Evolutionary conservation across 2,329 filamentous ascomycete species (phyloP), one percentile per base, ranked within the genome.

Genomic region (Phaeosphaeriaceae sp.): DNA sequence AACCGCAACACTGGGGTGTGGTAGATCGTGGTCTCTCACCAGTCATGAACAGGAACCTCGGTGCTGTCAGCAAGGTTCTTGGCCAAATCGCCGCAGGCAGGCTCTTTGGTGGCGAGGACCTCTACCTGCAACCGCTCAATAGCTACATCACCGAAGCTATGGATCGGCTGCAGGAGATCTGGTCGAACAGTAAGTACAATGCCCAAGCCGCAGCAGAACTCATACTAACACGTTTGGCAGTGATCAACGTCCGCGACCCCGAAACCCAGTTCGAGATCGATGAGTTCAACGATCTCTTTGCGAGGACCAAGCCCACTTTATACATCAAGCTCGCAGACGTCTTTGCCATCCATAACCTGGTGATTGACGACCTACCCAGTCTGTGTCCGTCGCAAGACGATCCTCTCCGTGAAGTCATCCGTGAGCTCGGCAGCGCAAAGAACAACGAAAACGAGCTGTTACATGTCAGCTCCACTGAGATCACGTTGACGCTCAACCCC

Each of bases 281-380:
- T 74, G 95, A 98, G 76, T 99, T 95, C 86, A 98, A 97, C 75
- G 95, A 99, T 73, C 85, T 99, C 7, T 98, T 98, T 74, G 91
- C 94, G 56, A 93, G 96, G 76, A 95, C 93, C 63, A 97, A 97
- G 78, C 95, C 95, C 7, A 98, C 94, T 0, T 84, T 99, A n/a
- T 99, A 98, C 81, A 97, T 99, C 82, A 99, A 99, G 81, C 94
- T 99, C 87, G 87, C 91, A 17, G 95, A 99, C 76, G 93, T 99
- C 56, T 98, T 99, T 76, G 91, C 94, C 49, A 94, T 99, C 58
- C 96, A 99, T 79, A 92, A 90, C 63, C 85, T 98, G 21, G 86
- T 98, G 54, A 89, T 92, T 2, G 84, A 89, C 22, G 92, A 98
- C 68, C 86, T 97, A 49, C 82, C 88, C 5, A 83, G 84, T 56